phyloP scores from a whole-genome alignment of 139 green algal species.

The Astrephomene gubernaculifera region DNA sequence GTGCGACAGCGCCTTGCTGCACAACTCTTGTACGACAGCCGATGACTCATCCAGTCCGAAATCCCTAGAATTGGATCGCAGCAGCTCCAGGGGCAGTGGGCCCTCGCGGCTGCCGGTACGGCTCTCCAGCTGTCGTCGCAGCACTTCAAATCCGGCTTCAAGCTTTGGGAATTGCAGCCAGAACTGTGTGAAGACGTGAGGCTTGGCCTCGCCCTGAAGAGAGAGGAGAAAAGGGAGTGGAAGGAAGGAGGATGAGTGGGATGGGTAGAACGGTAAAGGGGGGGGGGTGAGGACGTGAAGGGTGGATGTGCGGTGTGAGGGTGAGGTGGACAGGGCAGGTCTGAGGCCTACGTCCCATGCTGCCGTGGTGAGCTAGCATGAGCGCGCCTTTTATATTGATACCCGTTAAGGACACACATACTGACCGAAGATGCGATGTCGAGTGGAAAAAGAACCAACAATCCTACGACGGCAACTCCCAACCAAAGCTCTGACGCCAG shows the following conservation, averaged over 20 bases:
- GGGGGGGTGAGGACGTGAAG: background rate
- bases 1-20: background rate
- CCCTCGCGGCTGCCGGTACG: slow-evolving; percentile 35
- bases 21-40: background rate
- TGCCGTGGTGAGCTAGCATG: background rate
- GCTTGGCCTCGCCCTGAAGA: slow-evolving; percentile 23
- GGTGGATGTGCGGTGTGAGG: background rate
- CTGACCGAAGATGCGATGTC: no score
- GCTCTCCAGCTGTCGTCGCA: slow-evolving; percentile 18
- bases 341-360: background rate
- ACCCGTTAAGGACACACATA: background rate
- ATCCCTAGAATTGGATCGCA: background rate
- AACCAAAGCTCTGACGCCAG: background rate
- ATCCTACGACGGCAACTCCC: background rate
- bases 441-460: background rate
- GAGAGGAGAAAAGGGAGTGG: background rate
- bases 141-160: slow-evolving; percentile 30
- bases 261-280: background rate
- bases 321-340: background rate
- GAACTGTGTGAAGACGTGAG: slow-evolving; percentile 45
- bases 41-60: background rate
- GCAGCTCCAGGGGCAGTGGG: slow-evolving; percentile 15
- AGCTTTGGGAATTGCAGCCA: slow-evolving; percentile 48
- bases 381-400: background rate
- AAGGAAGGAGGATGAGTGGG: background rate